These are phyloP conservation scores for Mucuna pruriens DNA, from an alignment of 306 rosid genomes.

Conservation along the genomic window DNA sequence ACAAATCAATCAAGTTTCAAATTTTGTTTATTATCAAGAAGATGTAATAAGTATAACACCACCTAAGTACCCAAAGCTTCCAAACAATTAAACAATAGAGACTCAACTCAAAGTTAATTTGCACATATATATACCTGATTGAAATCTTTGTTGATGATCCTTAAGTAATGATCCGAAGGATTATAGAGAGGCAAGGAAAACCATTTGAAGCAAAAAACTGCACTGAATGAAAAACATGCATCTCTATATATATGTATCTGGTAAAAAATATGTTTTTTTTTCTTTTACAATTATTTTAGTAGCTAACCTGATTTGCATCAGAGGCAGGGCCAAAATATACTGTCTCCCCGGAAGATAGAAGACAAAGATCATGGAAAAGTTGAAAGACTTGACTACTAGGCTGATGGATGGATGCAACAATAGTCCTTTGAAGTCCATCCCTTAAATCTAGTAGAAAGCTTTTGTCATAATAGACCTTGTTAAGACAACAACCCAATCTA, in stretches of 20 bases:
- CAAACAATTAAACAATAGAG: neutral
- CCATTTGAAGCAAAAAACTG: conserved; percentile 62
- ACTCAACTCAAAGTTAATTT: neutral
- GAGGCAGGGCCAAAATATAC: conserved; percentile 33
- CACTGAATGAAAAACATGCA: neutral
- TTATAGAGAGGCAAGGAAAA: conserved; percentile 58
- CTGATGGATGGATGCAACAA: conserved; percentile 64
- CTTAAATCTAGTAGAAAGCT: no score
- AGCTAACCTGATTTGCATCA: conserved; percentile 21
- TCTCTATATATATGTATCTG: neutral
- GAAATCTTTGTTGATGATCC: conserved; percentile 63
- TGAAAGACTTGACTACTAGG: conserved; percentile 61
- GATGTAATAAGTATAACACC: neutral
- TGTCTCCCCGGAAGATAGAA: conserved; percentile 28
- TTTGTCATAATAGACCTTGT: no score
- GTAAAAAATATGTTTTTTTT: neutral
- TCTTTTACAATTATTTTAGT: neutral
- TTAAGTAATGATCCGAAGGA: conserved; percentile 62
- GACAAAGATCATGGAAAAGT: conserved; percentile 50
- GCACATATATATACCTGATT: conserved; percentile 43
- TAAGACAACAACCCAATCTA: no score
- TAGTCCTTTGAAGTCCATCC: conserved; percentile 43
- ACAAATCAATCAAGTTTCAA: neutral
- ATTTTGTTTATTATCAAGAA: neutral
- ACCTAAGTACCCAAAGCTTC: neutral